A percentile compares a stretch with the other conserved stretches of the same genome.
These are phyloP conservation scores for Patellaria atrata DNA, from an alignment of 495 filamentous ascomycete genomes.

Conservation along the genomic window DNA sequence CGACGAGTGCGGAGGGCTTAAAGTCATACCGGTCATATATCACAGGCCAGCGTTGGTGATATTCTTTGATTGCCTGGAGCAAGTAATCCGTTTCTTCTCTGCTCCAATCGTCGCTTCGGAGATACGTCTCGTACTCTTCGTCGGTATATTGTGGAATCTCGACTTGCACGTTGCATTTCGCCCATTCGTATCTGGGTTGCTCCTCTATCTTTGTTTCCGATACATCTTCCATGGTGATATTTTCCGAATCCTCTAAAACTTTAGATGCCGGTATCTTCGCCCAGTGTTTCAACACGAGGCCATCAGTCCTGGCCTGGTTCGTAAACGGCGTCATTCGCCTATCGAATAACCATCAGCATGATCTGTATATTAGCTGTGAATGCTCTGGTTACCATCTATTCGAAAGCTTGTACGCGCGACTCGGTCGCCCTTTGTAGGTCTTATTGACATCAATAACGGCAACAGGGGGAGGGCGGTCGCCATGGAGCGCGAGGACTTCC, in stretches of 20 bases:
- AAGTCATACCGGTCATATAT: conserved; percentile 89
- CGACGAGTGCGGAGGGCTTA: conserved; percentile 33
- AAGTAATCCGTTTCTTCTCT: conserved; percentile 89
- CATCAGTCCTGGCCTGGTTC: conserved; percentile 43
- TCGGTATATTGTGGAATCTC: conserved; percentile 65
- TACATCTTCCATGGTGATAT: conserved; percentile 37
- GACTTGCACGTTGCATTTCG: conserved; percentile 72
- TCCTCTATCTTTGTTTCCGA: conserved; percentile 17
- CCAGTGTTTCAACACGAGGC: conserved; percentile 57
- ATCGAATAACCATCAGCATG: conserved; percentile 1
- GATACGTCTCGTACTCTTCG: conserved; percentile 64
- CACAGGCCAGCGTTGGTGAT: conserved; percentile 77
- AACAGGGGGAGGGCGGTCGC: conserved; percentile 54
- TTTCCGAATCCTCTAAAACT: conserved; percentile 29
- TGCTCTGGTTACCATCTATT: too few relatives aligned
- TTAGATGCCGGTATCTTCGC: conserved; percentile 27
- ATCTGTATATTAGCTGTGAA: conserved; percentile 40
- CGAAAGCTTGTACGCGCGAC: conserved; percentile 41
- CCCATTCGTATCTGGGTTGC: conserved; percentile 41
- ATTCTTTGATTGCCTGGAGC: conserved; percentile 55
- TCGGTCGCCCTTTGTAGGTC: conserved; percentile 46
- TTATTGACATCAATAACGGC: conserved; percentile 47
- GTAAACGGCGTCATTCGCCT: conserved; percentile 33
- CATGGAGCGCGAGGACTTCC: conserved; percentile 50
- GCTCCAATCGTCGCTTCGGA: conserved; percentile 66